Percentiles rank a stretch among this genome's conserved stretches.
These are phyloP conservation scores for Dothistroma septosporum DNA, from an alignment of 2,329 filamentous ascomycete species.

Conservation along the genomic window DNA sequence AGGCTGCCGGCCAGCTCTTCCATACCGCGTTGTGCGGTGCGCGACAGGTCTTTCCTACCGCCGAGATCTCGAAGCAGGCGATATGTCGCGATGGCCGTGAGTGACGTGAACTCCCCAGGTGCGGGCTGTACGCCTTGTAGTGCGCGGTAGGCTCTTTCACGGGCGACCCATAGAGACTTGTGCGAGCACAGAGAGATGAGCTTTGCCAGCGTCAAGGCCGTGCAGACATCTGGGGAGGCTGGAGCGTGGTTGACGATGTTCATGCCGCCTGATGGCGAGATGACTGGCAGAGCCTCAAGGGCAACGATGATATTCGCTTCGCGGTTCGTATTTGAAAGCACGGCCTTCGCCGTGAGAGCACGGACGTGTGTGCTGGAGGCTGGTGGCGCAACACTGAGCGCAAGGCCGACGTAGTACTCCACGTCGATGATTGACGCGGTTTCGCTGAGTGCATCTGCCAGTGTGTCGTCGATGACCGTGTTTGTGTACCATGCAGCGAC, in stretches of 20 bases:
- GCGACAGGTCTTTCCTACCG: slow-evolving; percentile 26
- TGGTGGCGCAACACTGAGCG: slow-evolving; percentile 69
- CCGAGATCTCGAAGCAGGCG: slow-evolving; percentile 39
- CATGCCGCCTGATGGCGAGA: slow-evolving; percentile 31
- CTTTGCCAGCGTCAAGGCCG: slow-evolving; percentile 57
- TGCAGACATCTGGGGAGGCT: slow-evolving; percentile 54
- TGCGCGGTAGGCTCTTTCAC: slow-evolving; percentile 37
- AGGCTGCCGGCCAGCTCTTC: slow-evolving; percentile 44
- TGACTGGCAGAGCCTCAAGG: slow-evolving; percentile 49
- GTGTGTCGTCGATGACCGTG: slow-evolving; percentile 63
- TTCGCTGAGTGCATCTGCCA: slow-evolving; percentile 55
- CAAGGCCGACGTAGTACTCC: slow-evolving; percentile 57
- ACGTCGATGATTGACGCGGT: slow-evolving; percentile 43
- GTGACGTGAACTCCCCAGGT: slow-evolving; percentile 40
- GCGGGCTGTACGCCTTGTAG: slow-evolving; percentile 41
- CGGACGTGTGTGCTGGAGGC: slow-evolving; percentile 66
- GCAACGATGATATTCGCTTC: slow-evolving; percentile 50
- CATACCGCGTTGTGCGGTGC: slow-evolving; percentile 37
- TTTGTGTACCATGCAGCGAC: slow-evolving; percentile 89
- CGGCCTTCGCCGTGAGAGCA: slow-evolving; percentile 55
- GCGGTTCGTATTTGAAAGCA: slow-evolving; percentile 53
- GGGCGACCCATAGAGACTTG: slow-evolving; percentile 30
- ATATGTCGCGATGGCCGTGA: slow-evolving; percentile 45
- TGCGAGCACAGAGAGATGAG: slow-evolving; percentile 46
- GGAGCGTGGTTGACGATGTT: slow-evolving; percentile 53